Conservation (phyloP, 2,329 filamentous ascomycete genomes). For the Elsinoe necatrix region DNA sequence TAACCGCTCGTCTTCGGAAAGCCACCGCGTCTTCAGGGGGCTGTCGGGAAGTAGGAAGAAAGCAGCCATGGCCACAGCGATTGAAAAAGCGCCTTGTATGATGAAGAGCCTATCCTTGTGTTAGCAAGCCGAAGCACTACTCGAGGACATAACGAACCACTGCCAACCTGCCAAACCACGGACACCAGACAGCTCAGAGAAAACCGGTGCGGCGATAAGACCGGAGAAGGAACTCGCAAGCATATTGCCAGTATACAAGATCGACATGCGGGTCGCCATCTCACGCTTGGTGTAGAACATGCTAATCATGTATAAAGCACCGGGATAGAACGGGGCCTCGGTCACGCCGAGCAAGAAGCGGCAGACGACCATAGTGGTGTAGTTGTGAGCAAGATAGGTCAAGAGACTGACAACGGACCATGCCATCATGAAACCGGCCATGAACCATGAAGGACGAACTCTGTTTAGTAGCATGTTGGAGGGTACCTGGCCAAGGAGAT, state of each 20-base stretch:
- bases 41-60: conserved; percentile 33
- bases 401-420: conserved; percentile 30
- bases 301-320: conserved; percentile 33
- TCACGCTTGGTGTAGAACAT: conserved; percentile 43
- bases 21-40: conserved; percentile 28
- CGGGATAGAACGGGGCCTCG: conserved; percentile 36
- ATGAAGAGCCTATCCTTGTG: conserved; percentile 27
- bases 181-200: conserved; percentile 32
- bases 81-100: conserved; percentile 32
- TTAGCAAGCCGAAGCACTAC: conserved; percentile 19
- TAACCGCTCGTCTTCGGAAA: conserved; percentile 26
- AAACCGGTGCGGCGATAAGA: conserved; percentile 46
- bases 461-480: conserved; percentile 33
- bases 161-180: conserved; percentile 30
- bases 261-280: conserved; percentile 42
- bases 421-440: conserved; percentile 26
- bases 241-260: conserved; percentile 45
- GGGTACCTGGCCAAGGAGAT: conserved; percentile 22
- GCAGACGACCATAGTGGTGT: conserved; percentile 17
- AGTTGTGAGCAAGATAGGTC: conserved; percentile 30
- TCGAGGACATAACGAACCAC: not conserved
- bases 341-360: not conserved
- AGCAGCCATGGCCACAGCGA: conserved; percentile 28
- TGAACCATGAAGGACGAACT: conserved; percentile 24
- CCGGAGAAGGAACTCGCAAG: conserved; percentile 46